Percentiles rank a stretch among this genome's conserved stretches.
phyloP scores from a whole-genome alignment of 2,329 filamentous ascomycete genomes.

The Aspergillus vadensis region DNA sequence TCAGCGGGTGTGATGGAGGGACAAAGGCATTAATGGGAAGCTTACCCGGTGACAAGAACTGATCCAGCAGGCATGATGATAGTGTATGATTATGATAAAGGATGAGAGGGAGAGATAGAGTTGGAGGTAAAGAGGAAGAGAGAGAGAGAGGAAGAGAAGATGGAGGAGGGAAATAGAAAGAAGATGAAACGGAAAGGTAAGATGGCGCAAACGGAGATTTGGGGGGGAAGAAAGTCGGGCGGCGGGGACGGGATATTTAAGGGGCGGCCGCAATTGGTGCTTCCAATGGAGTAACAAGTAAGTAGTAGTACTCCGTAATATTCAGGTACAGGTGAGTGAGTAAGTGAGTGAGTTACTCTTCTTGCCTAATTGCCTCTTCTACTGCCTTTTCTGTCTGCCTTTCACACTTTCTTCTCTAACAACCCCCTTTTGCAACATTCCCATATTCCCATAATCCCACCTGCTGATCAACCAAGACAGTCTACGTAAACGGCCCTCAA shows the following conservation, averaged over 20 bases:
- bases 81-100: constrained; percentile 8
- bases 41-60: constrained; percentile 89
- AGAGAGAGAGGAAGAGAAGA: constrained; percentile 7
- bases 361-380: neutral
- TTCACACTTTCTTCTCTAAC: neutral
- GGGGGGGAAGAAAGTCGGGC: neutral
- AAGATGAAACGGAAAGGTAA: constrained; percentile 11
- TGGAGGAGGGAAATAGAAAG: constrained; percentile 8
- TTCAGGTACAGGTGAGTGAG: neutral
- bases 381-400: neutral
- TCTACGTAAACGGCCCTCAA: neutral
- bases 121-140: constrained; percentile 5
- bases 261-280: constrained; percentile 11
- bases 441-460: neutral
- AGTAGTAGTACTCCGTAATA: too few relatives aligned
- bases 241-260: constrained; percentile 20
- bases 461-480: constrained; percentile 1
- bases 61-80: constrained; percentile 82
- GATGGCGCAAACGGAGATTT: constrained; percentile 10
- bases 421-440: neutral
- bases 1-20: constrained; percentile 11
- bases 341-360: neutral
- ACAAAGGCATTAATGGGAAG: constrained; percentile 10
- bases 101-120: constrained; percentile 2
- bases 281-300: neutral